Evolutionary conservation across 1,284 basidiomycete species (phyloP), one percentile per base, ranked within the genome.

Genomic region (Heterobasidion occidentale): DNA sequence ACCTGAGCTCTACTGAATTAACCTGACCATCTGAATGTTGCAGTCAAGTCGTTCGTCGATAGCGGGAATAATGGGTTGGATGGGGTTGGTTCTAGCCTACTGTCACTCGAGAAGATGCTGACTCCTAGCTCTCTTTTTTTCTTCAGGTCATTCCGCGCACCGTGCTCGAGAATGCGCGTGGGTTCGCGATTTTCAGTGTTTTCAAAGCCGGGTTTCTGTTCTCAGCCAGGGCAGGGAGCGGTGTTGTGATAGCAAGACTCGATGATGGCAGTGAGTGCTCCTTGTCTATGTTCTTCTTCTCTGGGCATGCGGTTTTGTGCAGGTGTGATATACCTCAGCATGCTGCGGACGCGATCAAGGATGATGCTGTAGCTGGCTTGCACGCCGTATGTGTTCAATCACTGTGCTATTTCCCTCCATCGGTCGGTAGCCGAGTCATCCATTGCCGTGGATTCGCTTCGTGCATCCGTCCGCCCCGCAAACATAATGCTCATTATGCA

Each of bases 161-260:
- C 56, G 77, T 90, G 17, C 77, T 90, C 15, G 78, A 88, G 66
- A 80, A 84, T 63, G 91, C 93, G 8, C 86, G 84, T 67, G 92
- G 92, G 9, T 92, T 93, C 64, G 90, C 90, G 46, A 89, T 94
- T 57, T 91, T 90, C 67, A 88, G 84, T 7, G 78, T 91, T 55
- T 79, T 89, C 71, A 91, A 91, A 68, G 88, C 86, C 35, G 87
- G 88, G 0, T 88, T 90, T 64, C 67, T 90, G 12, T 84, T 90
- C 69, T 88, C 87, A 47, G 87, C 87, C 3, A 73, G 88, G 61
- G 97, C 88, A 19, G 96, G 96, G 6, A 88, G 86, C 35, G 96
- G 96, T 1, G 74, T 99, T 11, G 97, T 98, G 33, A 94, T 99
- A 51, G 94, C 94, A 4, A 85, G 78, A 60, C 75, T 94, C 15